Evolutionary conservation across 306 rosid species (phyloP).

Genomic region (Pyrus bretschneideri): DNA sequence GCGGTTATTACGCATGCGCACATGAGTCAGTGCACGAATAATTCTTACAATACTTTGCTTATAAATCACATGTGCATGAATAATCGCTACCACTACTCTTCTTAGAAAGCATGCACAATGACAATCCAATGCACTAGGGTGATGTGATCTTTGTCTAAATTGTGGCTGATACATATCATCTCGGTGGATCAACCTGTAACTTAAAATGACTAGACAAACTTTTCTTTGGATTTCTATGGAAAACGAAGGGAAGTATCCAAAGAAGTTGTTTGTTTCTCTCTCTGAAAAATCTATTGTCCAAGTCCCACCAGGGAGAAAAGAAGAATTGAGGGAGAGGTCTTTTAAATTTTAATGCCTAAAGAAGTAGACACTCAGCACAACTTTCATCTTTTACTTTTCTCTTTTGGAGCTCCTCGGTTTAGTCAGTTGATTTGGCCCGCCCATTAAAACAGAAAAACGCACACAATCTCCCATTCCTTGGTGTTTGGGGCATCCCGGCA

Average conservation of each 20-base stretch:
- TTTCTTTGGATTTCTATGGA: not conserved
- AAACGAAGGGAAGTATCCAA: not conserved
- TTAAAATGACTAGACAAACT: constrained; percentile 1
- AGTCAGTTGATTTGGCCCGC: constrained; percentile 38
- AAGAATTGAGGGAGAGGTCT: constrained; percentile 29
- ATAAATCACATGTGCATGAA: not conserved
- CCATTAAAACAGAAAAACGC: constrained; percentile 9
- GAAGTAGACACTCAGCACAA: constrained; percentile 23
- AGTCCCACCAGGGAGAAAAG: constrained; percentile 42
- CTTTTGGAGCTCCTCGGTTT: constrained; percentile 24
- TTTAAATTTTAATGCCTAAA: constrained; percentile 21
- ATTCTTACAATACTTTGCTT: too few species aligned
- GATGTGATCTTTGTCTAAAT: not conserved
- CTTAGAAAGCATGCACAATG: not conserved
- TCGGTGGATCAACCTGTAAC: constrained; percentile 8
- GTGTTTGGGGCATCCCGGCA: constrained; percentile 22
- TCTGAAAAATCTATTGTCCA: constrained; percentile 12
- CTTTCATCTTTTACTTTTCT: constrained; percentile 8
- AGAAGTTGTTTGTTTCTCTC: constrained; percentile 6
- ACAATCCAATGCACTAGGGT: not conserved
- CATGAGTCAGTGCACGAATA: too few species aligned
- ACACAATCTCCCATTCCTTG: constrained; percentile 20
- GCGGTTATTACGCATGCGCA: too few species aligned
- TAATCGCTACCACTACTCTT: not conserved
- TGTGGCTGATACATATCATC: not conserved